A percentile compares a stretch with the other conserved stretches of the same genome.
Evolutionary conservation across 1,139 yeast genomes (phyloP).

Genomic region (Suhomyces maxii): DNA sequence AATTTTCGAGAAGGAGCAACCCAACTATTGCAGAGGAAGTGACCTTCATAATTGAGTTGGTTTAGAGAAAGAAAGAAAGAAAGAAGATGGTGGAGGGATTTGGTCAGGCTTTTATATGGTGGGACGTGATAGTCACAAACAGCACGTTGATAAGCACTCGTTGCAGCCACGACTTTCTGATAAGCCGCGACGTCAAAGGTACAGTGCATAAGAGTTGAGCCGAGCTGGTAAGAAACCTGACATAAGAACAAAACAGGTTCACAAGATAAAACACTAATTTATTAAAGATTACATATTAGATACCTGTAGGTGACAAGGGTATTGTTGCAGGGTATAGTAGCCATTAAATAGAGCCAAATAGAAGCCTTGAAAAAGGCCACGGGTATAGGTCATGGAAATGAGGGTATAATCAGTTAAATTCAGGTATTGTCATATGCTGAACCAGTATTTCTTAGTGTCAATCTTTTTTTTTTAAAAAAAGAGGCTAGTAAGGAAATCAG

Average conservation of each 20-base stretch:
- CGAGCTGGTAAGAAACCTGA: not conserved
- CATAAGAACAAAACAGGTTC: not conserved
- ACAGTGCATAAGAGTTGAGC: not conserved
- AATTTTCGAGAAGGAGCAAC: not conserved
- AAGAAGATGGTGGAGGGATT: not conserved
- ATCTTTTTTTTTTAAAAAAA: too few relatives aligned
- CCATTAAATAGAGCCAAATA: not conserved
- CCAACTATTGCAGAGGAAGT: conserved; percentile 1
- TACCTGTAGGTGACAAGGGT: not conserved
- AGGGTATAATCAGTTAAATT: too few relatives aligned
- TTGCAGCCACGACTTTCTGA: not conserved
- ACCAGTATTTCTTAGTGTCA: too few relatives aligned
- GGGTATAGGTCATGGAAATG: too few relatives aligned
- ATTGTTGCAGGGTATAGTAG: not conserved
- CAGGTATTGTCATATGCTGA: too few relatives aligned
- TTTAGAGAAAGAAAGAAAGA: not conserved
- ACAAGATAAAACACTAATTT: not conserved
- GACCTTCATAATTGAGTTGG: not conserved
- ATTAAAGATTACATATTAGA: not conserved
- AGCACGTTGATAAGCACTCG: conserved; percentile 3
- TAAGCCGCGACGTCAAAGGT: not conserved
- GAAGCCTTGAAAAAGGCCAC: too few relatives aligned
- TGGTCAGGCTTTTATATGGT: not conserved
- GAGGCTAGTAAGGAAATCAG: too few relatives aligned
- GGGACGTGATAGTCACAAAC: not conserved